Evolutionary conservation across 2,329 filamentous ascomycete species (phyloP).

Genomic region (Thielaviopsis euricoi): DNA sequence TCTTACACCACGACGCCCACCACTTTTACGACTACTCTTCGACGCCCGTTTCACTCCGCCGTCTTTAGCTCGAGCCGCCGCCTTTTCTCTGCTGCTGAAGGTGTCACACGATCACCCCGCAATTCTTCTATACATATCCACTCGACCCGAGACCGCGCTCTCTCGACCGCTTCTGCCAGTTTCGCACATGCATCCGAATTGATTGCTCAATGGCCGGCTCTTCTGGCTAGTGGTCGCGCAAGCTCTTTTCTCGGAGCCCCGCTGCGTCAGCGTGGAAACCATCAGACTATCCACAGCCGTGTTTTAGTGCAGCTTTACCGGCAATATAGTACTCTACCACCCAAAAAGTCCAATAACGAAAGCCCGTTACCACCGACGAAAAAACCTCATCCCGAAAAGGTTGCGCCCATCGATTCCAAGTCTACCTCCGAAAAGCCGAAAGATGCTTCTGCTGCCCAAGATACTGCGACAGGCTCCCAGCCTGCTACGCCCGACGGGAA

Average conservation of each 20-base stretch:
- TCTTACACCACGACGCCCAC: background rate
- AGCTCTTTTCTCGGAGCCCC: background rate
- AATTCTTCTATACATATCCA: background rate
- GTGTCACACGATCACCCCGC: conserved; percentile 1
- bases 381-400: background rate
- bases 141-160: background rate
- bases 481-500: conserved; percentile 11
- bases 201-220: background rate
- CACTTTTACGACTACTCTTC: background rate
- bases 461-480: background rate
- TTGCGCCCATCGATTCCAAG: background rate
- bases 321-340: background rate
- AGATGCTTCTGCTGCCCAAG: background rate
- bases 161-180: background rate
- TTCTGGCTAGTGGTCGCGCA: background rate
- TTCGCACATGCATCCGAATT: background rate
- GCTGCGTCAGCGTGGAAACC: background rate
- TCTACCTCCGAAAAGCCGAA: background rate
- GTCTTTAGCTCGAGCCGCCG: background rate
- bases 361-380: background rate
- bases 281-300: background rate
- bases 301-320: background rate
- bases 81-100: background rate
- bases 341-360: background rate
- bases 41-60: background rate